Evolutionary conservation across 2,329 filamentous ascomycete genomes (phyloP), one percentile per base, ranked within the genome.

Genomic region (Pseudocercospora eumusae): DNA sequence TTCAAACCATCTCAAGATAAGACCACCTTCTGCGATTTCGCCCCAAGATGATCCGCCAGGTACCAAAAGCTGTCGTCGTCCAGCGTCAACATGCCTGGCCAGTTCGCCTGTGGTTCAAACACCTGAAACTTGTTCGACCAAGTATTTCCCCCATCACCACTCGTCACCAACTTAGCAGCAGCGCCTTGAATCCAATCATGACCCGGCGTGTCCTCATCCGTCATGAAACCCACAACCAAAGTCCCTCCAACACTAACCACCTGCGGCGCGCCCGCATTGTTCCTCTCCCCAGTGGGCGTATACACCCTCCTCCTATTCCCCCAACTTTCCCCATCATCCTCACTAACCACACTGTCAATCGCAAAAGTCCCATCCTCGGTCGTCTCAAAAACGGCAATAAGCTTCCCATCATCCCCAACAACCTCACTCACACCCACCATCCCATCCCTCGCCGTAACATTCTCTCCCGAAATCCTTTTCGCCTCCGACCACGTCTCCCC

Each of bases 361-460:
- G 68, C 71, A 65, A 80, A 81, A 1, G 70, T 71, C 28, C 60
- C 60, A 18, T 62, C 42, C 4, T 60, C 50, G 40, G 75, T 72
- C 4, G 74, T 77, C 62, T 82, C 80, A 62, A 82, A 82, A 21
- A 81, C 76, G 18, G 76, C 75, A 20, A 80, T 75, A 15, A 80
- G 71, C 13, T 13, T 50, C 23, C 45, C 23, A 47, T 73, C 67
- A 5, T n/a, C n/a, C n/a, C 62, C 63, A 4, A 68, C 67, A 67
- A 66, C 0, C 6, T 45, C 40, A 21, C 77, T 76, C 4, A 82
- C 76, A 13, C 79, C 79, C 7, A 78, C 68, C 80, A 82, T 82
- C 27, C 80, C 79, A 56, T 82, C 79, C 18, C 79, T 72, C 2
- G 78, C 72, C 2, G 63, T 70, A 21, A 72, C 55, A 3, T 73